These are phyloP conservation scores for Chlorencoelia australis DNA, from an alignment of 2,329 filamentous ascomycete genomes.

Conservation along the genomic window DNA sequence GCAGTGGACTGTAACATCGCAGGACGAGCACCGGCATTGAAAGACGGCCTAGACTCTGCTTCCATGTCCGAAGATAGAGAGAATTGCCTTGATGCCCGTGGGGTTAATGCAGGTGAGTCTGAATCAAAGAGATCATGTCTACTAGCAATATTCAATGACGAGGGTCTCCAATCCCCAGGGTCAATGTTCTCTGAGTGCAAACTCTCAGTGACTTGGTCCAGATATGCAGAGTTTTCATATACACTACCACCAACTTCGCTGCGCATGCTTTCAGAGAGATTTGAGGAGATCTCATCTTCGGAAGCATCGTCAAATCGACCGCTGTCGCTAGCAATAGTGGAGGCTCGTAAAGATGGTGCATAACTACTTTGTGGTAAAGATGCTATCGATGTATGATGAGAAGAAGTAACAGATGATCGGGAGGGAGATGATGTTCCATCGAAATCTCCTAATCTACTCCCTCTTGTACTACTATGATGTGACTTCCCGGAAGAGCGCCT, in stretches of 20 bases:
- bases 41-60: neutral
- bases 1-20: conserved; percentile 21
- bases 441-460: conserved; percentile 9
- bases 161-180: conserved; percentile 24
- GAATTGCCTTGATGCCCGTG: conserved; percentile 38
- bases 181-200: conserved; percentile 19
- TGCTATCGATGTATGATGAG: conserved; percentile 10
- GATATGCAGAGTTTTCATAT: conserved; percentile 22
- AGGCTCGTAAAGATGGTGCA: conserved; percentile 9
- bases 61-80: conserved; percentile 20
- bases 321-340: conserved; percentile 20
- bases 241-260: conserved; percentile 22
- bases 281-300: conserved; percentile 22
- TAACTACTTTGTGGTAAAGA: conserved; percentile 10
- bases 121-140: neutral
- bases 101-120: conserved; percentile 31
- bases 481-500: conserved; percentile 20
- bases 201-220: conserved; percentile 25
- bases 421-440: conserved; percentile 15
- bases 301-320: conserved; percentile 27
- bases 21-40: neutral
- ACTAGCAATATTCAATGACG: conserved; percentile 4
- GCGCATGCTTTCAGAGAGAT: conserved; percentile 15
- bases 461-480: conserved; percentile 29
- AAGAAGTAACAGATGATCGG: conserved; percentile 11